Evolutionary conservation across 1,284 basidiomycete genomes (phyloP).

Genomic region (Stygiomarasmius scandens): DNA sequence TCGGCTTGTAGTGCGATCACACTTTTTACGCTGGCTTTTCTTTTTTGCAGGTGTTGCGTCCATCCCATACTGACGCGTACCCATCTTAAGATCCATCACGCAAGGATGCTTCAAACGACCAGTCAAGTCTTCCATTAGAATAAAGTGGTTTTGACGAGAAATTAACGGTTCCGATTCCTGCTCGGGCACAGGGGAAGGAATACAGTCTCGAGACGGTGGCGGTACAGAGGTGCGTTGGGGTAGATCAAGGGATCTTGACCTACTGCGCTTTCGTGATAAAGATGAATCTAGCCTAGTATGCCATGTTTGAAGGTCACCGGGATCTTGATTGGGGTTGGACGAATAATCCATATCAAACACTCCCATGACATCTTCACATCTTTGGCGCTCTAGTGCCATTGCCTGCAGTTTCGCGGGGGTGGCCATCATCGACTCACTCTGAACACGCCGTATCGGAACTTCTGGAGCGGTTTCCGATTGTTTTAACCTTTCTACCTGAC

Average conservation of each 20-base stretch:
- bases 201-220: constrained; percentile 12
- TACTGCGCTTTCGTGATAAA: constrained; percentile 52
- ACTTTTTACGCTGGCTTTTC: constrained; percentile 97
- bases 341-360: constrained; percentile 53
- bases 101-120: constrained; percentile 93
- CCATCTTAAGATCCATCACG: constrained; percentile 99
- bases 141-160: constrained; percentile 94
- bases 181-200: constrained; percentile 3
- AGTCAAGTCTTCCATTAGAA: constrained; percentile 98
- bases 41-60: constrained; percentile 93
- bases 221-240: constrained; percentile 13
- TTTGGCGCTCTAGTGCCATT: constrained; percentile 28
- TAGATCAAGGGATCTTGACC: constrained; percentile 55
- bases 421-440: constrained; percentile 58
- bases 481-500: background rate
- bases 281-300: constrained; percentile 30
- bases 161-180: constrained; percentile 42
- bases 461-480: constrained; percentile 37
- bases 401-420: constrained; percentile 36
- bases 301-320: constrained; percentile 11
- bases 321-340: background rate
- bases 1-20: constrained; percentile 92
- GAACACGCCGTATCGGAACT: constrained; percentile 55
- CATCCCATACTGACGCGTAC: constrained; percentile 96
- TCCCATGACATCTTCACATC: constrained; percentile 32